Evolutionary conservation across 2,329 filamentous ascomycete species (phyloP), one percentile per base, ranked within the genome.

Genomic region (Trichoderma sp.): DNA sequence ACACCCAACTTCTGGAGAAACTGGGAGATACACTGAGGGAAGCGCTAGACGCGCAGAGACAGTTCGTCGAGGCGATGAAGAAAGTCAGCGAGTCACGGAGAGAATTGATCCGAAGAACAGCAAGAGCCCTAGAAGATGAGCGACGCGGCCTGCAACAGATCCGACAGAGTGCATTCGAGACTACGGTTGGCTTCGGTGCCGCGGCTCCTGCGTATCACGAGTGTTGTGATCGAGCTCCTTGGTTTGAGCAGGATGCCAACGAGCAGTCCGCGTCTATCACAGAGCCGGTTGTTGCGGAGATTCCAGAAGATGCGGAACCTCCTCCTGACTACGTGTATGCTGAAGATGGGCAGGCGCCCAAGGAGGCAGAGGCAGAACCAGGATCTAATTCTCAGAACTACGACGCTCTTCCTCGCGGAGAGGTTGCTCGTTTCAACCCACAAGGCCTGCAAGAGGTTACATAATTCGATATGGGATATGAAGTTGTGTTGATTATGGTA

Each of bases 171-270:
- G 67, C 67, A 12, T 69, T 69, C 12, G 67, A 69, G 45, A 32
- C 32, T 19, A 69, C 67, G 0, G 67, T 67, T 27, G 67, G 67
- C 25, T 69, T 69, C 13, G 67, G 67, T 15, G 67, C 63, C 9
- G 67, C 67, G n/a, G 67, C 67, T 32, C 67, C 67, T 13, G 63
- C 67, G 22, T 69, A 69, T 61, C 42, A 66, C 29, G 67, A 69
- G 37, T 69, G 67, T 15, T 69, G 67, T 17, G 63, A 69, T 37
- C 39, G 67, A 52, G 54, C 64, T 7, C 39, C 42, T 27, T 45
- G 53, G 5, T 69, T 59, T 56, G 67, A 53, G 29, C 27, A 37
- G 15, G 45, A 69, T 8, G 59, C 64, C 10, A 27, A 67, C 7
- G 54, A 32, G 35, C 63, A 67, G 10, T 50, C 63, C 8, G 35